These are phyloP conservation scores for Hydnum rufescens DNA, from an alignment of 768 basidiomycete genomes.

Conservation along the genomic window DNA sequence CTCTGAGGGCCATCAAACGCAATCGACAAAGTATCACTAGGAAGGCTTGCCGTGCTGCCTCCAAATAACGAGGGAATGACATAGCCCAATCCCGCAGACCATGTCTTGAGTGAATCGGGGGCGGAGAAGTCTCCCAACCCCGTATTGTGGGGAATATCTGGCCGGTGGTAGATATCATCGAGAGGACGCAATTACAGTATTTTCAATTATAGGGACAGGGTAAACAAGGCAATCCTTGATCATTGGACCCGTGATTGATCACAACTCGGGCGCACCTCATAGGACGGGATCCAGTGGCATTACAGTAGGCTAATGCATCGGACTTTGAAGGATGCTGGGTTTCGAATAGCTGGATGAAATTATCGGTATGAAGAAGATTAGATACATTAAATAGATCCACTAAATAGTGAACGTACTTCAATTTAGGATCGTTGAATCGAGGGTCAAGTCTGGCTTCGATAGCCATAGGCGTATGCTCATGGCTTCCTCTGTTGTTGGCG, in stretches of 20 bases:
- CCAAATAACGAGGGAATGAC: not conserved
- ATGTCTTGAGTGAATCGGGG: no score
- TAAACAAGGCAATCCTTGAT: not conserved
- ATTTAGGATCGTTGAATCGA: no score
- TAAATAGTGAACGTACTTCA: no score
- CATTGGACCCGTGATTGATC: not conserved
- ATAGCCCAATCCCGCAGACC: no score
- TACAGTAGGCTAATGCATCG: not conserved
- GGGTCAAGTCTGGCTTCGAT: not conserved
- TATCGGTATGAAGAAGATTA: constrained; percentile 25
- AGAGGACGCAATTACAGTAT: constrained; percentile 24
- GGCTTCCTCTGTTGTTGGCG: not conserved
- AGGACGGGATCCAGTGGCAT: not conserved
- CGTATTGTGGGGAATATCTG: constrained; percentile 35
- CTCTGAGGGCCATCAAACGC: not conserved
- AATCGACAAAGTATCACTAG: not conserved
- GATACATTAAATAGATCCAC: no score
- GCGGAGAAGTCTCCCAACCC: no score
- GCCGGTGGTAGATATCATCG: constrained; percentile 32
- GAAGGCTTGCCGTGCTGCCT: not conserved
- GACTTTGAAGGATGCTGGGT: constrained; percentile 28
- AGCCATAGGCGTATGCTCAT: not conserved
- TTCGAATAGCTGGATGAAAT: constrained; percentile 33
- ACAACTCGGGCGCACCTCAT: not conserved
- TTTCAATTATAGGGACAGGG: not conserved